phyloP scores from a whole-genome alignment of 148 eudicot genomes.

The Vaccinium macrocarpon region DNA sequence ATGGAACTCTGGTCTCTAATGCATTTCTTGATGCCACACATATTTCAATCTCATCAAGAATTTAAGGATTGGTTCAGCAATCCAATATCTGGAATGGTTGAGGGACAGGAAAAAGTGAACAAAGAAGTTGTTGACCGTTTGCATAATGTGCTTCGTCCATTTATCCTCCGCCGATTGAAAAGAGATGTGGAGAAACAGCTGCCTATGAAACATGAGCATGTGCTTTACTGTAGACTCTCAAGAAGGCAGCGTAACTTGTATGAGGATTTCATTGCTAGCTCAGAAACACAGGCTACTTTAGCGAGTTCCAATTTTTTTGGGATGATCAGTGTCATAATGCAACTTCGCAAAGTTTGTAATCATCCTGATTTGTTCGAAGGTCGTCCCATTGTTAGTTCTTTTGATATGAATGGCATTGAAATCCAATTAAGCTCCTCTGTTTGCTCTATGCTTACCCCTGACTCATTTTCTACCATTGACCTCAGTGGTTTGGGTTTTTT shows the following conservation, averaged over 20 bases:
- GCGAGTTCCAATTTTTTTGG: slow-evolving; percentile 94
- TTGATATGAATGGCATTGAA: slow-evolving; percentile 89
- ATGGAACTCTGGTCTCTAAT: slow-evolving; percentile 99
- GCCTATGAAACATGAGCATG: slow-evolving; percentile 90
- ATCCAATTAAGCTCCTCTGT: slow-evolving; percentile 70
- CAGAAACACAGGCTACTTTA: slow-evolving; percentile 94
- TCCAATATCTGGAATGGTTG: slow-evolving; percentile 98
- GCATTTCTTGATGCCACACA: slow-evolving; percentile 99
- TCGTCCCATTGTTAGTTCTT: slow-evolving; percentile 96
- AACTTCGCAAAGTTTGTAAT: slow-evolving; percentile 99
- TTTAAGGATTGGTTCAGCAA: slow-evolving; percentile 99
- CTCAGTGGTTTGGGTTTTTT: slow-evolving; percentile 68
- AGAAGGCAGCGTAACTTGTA: slow-evolving; percentile 94
- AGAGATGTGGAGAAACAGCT: slow-evolving; percentile 98
- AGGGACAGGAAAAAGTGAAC: slow-evolving; percentile 95
- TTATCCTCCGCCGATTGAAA: slow-evolving; percentile 90
- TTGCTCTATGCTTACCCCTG: slow-evolving; percentile 61
- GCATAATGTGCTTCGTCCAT: slow-evolving; percentile 98
- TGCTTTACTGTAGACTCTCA: slow-evolving; percentile 91
- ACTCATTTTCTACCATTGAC: slow-evolving; percentile 65
- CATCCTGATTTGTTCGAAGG: slow-evolving; percentile 99
- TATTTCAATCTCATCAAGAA: slow-evolving; percentile 99
- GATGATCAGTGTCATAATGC: slow-evolving; percentile 98
- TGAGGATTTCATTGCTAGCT: slow-evolving; percentile 97
- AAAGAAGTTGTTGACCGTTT: slow-evolving; percentile 96